A percentile compares a stretch with the other conserved stretches of the same genome.
Evolutionary conservation across 208 protist genomes (phyloP).

Genomic region (Tritrichomonas musculus): DNA sequence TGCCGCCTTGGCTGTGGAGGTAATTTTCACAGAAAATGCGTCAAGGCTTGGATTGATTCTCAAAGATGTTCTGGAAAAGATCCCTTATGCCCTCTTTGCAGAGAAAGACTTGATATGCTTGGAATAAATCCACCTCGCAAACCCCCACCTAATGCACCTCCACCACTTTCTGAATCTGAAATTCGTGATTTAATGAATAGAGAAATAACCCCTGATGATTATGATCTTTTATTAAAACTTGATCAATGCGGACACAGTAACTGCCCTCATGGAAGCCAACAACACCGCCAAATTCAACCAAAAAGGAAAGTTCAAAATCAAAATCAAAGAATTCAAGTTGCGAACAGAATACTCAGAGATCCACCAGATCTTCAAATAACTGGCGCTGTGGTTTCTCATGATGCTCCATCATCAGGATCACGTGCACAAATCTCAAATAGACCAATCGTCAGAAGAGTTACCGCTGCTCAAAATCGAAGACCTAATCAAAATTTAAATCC

Average conservation of each 20-base stretch:
- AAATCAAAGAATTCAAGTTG: not conserved
- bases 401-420: not conserved
- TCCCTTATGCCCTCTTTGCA: not conserved
- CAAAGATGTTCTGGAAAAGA: not conserved
- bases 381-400: not conserved
- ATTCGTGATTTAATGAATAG: not conserved
- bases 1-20: not conserved
- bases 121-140: constrained; percentile 8
- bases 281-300: not conserved
- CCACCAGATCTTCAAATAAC: not conserved
- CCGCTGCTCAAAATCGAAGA: too few relatives aligned
- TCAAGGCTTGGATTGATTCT: not conserved
- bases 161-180: not conserved
- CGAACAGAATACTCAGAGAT: not conserved
- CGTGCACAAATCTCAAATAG: too few relatives aligned
- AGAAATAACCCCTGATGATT: not conserved
- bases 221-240: not conserved
- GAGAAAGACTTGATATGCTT: not conserved
- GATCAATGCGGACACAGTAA: not conserved
- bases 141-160: not conserved
- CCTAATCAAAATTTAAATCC: not conserved
- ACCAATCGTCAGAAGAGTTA: too few relatives aligned
- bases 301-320: not conserved
- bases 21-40: constrained; percentile 26
- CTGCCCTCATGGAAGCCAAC: not conserved